Percentiles rank a stretch among this genome's conserved stretches.
Conservation (phyloP, 768 basidiomycete species). For the Pleurotus citrinopileatus region DNA sequence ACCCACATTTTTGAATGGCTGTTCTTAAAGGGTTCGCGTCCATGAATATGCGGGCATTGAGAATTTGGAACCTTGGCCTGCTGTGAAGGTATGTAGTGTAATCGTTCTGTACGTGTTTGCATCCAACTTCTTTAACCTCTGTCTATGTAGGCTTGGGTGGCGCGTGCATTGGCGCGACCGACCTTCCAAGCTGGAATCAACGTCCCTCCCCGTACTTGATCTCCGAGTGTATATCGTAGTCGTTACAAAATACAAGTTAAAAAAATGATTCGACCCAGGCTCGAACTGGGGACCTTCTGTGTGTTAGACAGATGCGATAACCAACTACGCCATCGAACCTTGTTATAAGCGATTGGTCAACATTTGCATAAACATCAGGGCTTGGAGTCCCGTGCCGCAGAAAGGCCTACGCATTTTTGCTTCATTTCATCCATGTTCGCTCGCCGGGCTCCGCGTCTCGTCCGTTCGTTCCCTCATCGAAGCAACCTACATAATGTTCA, state of each 20-base stretch:
- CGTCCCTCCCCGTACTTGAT: conserved; percentile 2
- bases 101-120: background rate
- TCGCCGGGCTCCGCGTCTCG: conserved; percentile 13
- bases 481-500: conserved; percentile 10
- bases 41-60: conserved; percentile 49
- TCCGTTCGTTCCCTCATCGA: conserved; percentile 6
- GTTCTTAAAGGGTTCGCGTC: conserved; percentile 48
- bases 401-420: too few species aligned
- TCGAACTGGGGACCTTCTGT: conserved; percentile 77
- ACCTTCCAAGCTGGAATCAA: conserved; percentile 19
- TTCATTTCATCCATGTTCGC: conserved; percentile 2
- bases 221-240: background rate
- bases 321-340: conserved; percentile 63
- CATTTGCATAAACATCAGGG: background rate
- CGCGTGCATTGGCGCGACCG: conserved; percentile 17
- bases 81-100: conserved; percentile 20
- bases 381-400: too few species aligned
- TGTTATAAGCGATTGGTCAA: background rate
- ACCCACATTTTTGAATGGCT: background rate
- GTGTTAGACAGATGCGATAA: conserved; percentile 85
- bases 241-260: too few species aligned
- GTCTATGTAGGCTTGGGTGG: conserved; percentile 20
- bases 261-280: conserved; percentile 49
- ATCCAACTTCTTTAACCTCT: background rate
- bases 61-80: conserved; percentile 59